A percentile compares a stretch with the other conserved stretches of the same genome.
Evolutionary conservation across 1,284 basidiomycete species (phyloP).

Genomic region (Boletus semigastroideus): DNA sequence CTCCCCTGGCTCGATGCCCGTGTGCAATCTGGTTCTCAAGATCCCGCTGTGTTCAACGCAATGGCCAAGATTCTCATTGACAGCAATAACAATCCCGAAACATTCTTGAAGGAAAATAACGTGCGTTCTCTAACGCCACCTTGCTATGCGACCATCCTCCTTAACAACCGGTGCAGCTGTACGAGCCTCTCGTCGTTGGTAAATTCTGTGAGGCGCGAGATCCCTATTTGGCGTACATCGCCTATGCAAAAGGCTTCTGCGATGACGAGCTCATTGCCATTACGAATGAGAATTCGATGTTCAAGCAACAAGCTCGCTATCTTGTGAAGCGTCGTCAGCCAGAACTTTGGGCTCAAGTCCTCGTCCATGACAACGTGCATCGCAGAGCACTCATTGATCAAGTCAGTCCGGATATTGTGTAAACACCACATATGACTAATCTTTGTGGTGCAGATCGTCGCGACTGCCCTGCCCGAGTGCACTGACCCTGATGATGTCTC

Average conservation of each 20-base stretch:
- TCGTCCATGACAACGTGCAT: constrained; percentile 87
- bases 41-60: constrained; percentile 93
- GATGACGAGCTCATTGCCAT: constrained; percentile 97
- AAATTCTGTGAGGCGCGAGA: constrained; percentile 99
- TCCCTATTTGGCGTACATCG: constrained; percentile 98
- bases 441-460: constrained; percentile 64
- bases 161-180: constrained; percentile 54
- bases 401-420: constrained; percentile 39
- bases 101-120: constrained; percentile 98
- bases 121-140: constrained; percentile 42
- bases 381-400: constrained; percentile 96
- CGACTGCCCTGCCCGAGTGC: constrained; percentile 95
- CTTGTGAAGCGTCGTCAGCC: constrained; percentile 95
- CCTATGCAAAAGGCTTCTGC: constrained; percentile 99
- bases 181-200: constrained; percentile 95
- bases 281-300: constrained; percentile 99
- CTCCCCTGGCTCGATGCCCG: constrained; percentile 95
- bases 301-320: constrained; percentile 99
- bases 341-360: constrained; percentile 96
- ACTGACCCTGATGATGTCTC: constrained; percentile 99
- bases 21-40: constrained; percentile 90
- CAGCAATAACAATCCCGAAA: constrained; percentile 97
- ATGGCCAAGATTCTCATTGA: constrained; percentile 99
- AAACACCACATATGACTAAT: not conserved
- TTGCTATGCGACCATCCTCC: not conserved